Conservation (phyloP, 352 stramenopile species). For the Pythium guiyangense region DNA sequence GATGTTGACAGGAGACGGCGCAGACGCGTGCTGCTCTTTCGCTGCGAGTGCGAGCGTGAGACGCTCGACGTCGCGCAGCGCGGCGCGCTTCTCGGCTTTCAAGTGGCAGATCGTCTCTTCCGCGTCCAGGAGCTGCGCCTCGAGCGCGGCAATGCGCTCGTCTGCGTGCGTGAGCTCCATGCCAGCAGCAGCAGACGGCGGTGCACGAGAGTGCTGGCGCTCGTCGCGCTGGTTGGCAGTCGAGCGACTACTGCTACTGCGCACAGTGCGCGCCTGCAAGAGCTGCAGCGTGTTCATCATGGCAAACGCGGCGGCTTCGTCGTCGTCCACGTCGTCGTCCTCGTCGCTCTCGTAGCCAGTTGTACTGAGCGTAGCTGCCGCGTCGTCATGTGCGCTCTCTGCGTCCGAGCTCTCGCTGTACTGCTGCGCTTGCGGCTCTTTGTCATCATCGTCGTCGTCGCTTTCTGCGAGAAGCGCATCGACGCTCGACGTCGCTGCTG, state of each 20-base stretch:
- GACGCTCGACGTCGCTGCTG: not conserved
- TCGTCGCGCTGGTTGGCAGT: too few species aligned
- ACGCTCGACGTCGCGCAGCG: constrained; percentile 50
- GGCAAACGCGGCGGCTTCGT: constrained; percentile 9
- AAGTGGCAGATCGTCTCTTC: constrained; percentile 78
- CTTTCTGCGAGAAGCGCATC: constrained; percentile 2
- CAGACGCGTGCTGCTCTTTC: not conserved
- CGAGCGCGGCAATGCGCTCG: constrained; percentile 41
- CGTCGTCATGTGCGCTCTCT: not conserved
- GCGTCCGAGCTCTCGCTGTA: too few species aligned
- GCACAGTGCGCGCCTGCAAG: constrained; percentile 6
- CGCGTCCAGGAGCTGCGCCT: constrained; percentile 51
- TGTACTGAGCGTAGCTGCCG: not conserved
- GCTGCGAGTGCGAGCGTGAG: constrained; percentile 17
- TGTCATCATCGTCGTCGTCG: constrained; percentile 1
- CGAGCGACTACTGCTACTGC: too few species aligned
- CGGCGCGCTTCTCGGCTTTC: constrained; percentile 60
- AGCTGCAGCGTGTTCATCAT: constrained; percentile 16
- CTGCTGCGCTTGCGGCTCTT: not conserved
- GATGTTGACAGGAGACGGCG: too few species aligned
- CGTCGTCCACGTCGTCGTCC: constrained; percentile 8
- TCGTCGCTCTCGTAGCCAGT: constrained; percentile 5
- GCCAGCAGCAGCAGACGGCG: not conserved
- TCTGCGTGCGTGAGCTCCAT: constrained; percentile 55
- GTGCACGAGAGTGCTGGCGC: too few species aligned